These are phyloP conservation scores for Fusarium pilosicola DNA, from an alignment of 2,329 filamentous ascomycete genomes.

Conservation along the genomic window DNA sequence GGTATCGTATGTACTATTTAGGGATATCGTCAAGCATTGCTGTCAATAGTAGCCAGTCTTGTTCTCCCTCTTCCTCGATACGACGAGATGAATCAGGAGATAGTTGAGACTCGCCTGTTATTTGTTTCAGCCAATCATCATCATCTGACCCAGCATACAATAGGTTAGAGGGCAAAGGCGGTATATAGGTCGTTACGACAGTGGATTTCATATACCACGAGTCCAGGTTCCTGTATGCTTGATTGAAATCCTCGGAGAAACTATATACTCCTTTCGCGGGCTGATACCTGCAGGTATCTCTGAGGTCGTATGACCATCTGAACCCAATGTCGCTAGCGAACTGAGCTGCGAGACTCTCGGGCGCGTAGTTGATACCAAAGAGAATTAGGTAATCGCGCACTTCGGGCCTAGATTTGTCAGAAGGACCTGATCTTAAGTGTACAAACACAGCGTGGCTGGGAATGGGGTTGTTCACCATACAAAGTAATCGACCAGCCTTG, in stretches of 20 bases:
- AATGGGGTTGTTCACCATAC: not conserved
- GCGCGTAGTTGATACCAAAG: not conserved
- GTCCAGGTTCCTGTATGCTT: not conserved
- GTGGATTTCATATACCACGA: not conserved
- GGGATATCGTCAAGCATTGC: not conserved
- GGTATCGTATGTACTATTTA: not conserved
- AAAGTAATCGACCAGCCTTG: not conserved
- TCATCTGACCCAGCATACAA: not conserved
- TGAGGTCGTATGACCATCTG: not conserved
- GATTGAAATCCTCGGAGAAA: not conserved
- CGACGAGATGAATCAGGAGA: not conserved
- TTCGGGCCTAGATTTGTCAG: not conserved
- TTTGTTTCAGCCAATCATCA: not conserved
- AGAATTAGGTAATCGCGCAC: not conserved
- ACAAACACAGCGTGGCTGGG: accelerated
- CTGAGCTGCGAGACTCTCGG: not conserved
- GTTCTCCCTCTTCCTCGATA: not conserved
- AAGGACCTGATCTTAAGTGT: accelerated
- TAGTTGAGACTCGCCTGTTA: accelerated
- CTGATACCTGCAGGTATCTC: not conserved
- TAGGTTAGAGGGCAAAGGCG: accelerated
- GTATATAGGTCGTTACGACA: not conserved
- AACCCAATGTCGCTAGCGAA: not conserved
- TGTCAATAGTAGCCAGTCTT: not conserved
- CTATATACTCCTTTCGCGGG: not conserved